Percentiles rank a stretch among this genome's conserved stretches.
These are phyloP conservation scores for Prunus salicina DNA, from an alignment of 306 rosid species.

Conservation along the genomic window DNA sequence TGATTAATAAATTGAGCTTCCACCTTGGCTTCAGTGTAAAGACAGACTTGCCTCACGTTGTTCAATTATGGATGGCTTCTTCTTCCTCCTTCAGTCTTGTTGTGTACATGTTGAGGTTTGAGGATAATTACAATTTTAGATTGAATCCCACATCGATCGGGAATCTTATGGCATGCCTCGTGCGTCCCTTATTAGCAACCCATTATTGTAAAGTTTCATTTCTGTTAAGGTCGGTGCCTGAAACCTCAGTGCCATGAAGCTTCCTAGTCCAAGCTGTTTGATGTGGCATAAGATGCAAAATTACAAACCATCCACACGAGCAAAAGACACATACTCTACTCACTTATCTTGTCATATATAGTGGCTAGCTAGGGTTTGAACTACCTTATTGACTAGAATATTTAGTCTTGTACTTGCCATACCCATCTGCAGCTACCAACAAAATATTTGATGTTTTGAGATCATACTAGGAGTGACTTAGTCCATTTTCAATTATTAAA, in stretches of 20 bases:
- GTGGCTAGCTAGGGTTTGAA: neutral
- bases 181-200: slow-evolving; percentile 37
- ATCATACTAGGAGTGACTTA: neutral
- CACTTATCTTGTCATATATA: neutral
- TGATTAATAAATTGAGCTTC: slow-evolving; percentile 32
- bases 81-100: neutral
- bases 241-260: slow-evolving; percentile 52
- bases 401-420: slow-evolving; percentile 3
- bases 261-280: slow-evolving; percentile 33
- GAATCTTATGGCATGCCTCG: slow-evolving; percentile 53
- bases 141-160: slow-evolving; percentile 11
- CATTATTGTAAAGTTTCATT: slow-evolving; percentile 5
- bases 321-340: neutral
- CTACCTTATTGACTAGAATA: slow-evolving; percentile 8
- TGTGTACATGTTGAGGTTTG: neutral
- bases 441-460: neutral
- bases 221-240: slow-evolving; percentile 52
- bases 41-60: slow-evolving; percentile 74
- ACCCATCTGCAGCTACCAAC: slow-evolving; percentile 4
- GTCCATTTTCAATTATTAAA: too few relatives aligned
- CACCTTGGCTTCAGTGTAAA: slow-evolving; percentile 63
- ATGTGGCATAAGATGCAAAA: neutral
- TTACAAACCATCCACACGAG: neutral
- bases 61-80: slow-evolving; percentile 39
- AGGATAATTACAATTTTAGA: neutral